phyloP scores from a whole-genome alignment of 2,329 filamentous ascomycete genomes.

The Allantophomopsis cytisporea region DNA sequence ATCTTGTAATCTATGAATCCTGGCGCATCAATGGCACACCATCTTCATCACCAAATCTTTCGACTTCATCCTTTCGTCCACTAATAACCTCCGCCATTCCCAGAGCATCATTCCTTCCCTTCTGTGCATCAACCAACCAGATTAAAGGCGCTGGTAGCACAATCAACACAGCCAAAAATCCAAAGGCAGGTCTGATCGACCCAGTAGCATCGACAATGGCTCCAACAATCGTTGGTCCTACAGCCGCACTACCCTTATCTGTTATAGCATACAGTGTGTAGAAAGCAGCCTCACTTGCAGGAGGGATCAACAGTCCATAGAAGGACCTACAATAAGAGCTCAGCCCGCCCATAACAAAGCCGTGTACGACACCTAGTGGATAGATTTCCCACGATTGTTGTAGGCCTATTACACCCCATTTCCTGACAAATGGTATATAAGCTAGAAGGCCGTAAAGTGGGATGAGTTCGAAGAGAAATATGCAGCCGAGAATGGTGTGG shows the following conservation, averaged over 20 bases:
- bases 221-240: constrained; percentile 87
- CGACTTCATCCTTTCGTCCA: neutral
- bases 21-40: no score
- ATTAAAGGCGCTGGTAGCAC: constrained; percentile 73
- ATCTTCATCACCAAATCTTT: neutral
- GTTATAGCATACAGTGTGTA: constrained; percentile 95
- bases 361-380: constrained; percentile 77
- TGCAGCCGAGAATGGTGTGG: constrained; percentile 81
- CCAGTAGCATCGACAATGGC: constrained; percentile 76
- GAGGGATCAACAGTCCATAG: constrained; percentile 84
- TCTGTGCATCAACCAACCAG: constrained; percentile 70
- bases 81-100: constrained; percentile 33
- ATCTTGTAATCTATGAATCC: no score
- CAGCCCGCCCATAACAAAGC: constrained; percentile 84
- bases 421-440: constrained; percentile 66
- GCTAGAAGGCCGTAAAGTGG: constrained; percentile 83
- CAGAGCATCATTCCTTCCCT: constrained; percentile 55
- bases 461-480: constrained; percentile 79
- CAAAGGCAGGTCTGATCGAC: constrained; percentile 74
- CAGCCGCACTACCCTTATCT: constrained; percentile 88
- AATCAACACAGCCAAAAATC: constrained; percentile 74
- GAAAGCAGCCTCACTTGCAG: constrained; percentile 87
- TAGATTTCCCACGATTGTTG: constrained; percentile 97
- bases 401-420: constrained; percentile 65
- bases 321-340: constrained; percentile 84